Conservation (phyloP, 768 basidiomycete species). For the Boletellus ananiceps region DNA sequence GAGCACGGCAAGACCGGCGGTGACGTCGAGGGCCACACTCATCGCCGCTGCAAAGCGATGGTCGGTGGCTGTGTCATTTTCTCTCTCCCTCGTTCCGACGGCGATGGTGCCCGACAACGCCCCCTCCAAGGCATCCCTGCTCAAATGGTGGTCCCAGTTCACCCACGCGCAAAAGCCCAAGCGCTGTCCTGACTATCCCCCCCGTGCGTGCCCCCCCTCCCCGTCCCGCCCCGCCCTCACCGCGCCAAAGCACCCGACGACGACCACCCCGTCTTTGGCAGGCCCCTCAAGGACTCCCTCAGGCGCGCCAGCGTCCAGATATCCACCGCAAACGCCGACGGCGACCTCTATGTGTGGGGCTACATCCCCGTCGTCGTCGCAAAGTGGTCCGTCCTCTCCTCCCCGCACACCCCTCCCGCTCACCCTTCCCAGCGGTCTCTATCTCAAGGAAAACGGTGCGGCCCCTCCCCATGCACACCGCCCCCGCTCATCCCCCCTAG, state of each 20-base stretch:
- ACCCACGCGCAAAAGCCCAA: slow-evolving; percentile 57
- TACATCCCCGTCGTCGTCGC: slow-evolving; percentile 97
- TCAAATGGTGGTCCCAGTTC: slow-evolving; percentile 82
- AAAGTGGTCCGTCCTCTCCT: slow-evolving; percentile 68
- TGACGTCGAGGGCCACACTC: background rate
- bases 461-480: background rate
- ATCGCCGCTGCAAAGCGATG: no score
- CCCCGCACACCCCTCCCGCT: background rate
- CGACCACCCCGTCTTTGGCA: slow-evolving; percentile 71
- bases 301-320: slow-evolving; percentile 90
- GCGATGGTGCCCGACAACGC: slow-evolving; percentile 29
- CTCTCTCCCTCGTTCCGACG: background rate
- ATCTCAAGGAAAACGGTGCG: slow-evolving; percentile 90
- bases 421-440: slow-evolving; percentile 60
- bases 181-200: slow-evolving; percentile 44
- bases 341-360: slow-evolving; percentile 87
- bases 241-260: slow-evolving; percentile 24
- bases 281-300: slow-evolving; percentile 78
- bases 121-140: slow-evolving; percentile 54
- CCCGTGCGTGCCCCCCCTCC: slow-evolving; percentile 32
- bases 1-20: slow-evolving; percentile 8
- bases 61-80: slow-evolving; percentile 18
- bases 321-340: slow-evolving; percentile 78
- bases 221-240: slow-evolving; percentile 2
- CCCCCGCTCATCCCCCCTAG: slow-evolving; percentile 31